These are phyloP conservation scores for Penicillium expansum DNA, from an alignment of 2,329 filamentous ascomycete genomes.

Conservation along the genomic window DNA sequence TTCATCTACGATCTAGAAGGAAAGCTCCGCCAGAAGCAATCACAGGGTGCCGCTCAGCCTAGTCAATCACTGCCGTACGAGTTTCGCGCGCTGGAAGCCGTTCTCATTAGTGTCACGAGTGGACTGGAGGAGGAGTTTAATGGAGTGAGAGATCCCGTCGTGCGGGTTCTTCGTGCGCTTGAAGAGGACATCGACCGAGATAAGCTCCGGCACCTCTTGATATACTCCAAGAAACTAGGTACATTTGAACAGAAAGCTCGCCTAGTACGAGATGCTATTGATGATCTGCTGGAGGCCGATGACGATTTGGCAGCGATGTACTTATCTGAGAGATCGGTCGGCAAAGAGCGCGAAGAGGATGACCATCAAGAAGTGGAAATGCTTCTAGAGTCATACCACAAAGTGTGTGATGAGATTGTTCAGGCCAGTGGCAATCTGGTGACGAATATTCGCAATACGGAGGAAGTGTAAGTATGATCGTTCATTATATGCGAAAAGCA, in stretches of 20 bases:
- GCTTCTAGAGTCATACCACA: conserved; percentile 94
- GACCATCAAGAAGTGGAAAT: conserved; percentile 97
- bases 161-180: conserved; percentile 80
- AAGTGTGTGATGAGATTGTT: conserved; percentile 96
- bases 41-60: conserved; percentile 35
- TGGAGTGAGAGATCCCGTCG: conserved; percentile 86
- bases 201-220: conserved; percentile 83
- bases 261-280: conserved; percentile 88
- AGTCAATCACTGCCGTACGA: conserved; percentile 77
- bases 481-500: neutral
- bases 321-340: conserved; percentile 78
- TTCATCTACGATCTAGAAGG: conserved; percentile 98
- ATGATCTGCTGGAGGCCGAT: conserved; percentile 92
- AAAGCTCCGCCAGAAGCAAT: conserved; percentile 78
- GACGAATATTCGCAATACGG: conserved; percentile 92
- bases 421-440: conserved; percentile 92
- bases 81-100: conserved; percentile 91
- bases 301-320: conserved; percentile 96
- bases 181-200: conserved; percentile 97
- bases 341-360: conserved; percentile 69
- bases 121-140: conserved; percentile 94
- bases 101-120: conserved; percentile 87
- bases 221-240: conserved; percentile 91
- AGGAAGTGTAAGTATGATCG: conserved; percentile 75
- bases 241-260: conserved; percentile 98